Evolutionary conservation across 208 protist species (phyloP), one percentile per base, ranked within the genome.

Genomic region (Blastocrithidia nonstop): DNA sequence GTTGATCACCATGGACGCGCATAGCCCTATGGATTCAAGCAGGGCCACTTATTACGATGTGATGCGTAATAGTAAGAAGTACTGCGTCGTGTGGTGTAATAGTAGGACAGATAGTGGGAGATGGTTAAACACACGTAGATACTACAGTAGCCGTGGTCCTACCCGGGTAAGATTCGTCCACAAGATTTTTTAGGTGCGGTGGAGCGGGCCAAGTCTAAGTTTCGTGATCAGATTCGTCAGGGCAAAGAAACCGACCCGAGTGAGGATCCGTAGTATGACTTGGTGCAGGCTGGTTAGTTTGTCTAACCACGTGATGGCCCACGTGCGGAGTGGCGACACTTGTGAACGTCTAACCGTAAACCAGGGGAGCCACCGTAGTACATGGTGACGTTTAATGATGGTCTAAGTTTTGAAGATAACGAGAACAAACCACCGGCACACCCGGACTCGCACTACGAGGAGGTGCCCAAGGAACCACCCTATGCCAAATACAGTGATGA

Each of bases 51-150:
- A 11, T 63, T 92, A 35, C 73, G 82, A 35, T 92, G 82, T 60
- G 65, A 66, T 36, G 77, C 73, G 16, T 77, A 88, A 60, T 77
- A 92, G 61, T 77, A 92, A 53, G 74, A 85, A 60, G 75, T 92
- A 27, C 67, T 92, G 13, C 82, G 82, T 8, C 82, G 82, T 45
- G 85, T 92, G 47, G 88, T 92, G 76, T 77, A 87, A 59, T 77
- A 88, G 63, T 77, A 92, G 61, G 82, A 92, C 50, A 78, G 75
- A 62, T 74, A 92, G 66, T 92, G 82, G 82, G 82, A 85, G 57
- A 85, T 88, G 77, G 77, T 92, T 59, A 88, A 92, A 66, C 74
- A 75, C 15, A 92, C 82, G 23, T 77, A 92, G 73, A 61, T 88
- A 47, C 66, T 92, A 29, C 82, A 92, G 66, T 77, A 92, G 72